Evolutionary conservation across 352 stramenopile species (phyloP), one percentile per base, ranked within the genome.

Genomic region (Phytophthora litchii): DNA sequence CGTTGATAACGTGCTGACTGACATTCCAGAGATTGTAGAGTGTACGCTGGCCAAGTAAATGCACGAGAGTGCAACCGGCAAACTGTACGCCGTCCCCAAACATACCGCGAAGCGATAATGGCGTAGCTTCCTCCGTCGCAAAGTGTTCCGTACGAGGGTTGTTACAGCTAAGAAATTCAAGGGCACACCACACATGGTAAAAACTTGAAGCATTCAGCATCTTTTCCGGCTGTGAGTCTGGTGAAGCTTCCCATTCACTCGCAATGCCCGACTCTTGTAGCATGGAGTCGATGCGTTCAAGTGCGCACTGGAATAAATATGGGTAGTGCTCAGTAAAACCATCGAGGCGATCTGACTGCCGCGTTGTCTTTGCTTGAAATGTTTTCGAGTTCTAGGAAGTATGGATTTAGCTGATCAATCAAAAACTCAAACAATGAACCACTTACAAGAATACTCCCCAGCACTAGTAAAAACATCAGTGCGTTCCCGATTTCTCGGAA

Each of bases 401-500:
- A 46, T 10, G 20, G 0, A 37, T 47, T 34, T 56, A n/a, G 20
- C 11, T 27, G 29, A 12, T 29, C n/a, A 40, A 23, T 8, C 3
- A 31, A 1, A 27, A 34, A 32, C 5, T 1, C 6, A 60, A 14
- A 36, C 6, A 7, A 25, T 2, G 16, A 4, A 62, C 17, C 9
- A 44, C 55, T 21, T 66, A 89, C 75, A 41, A 77, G 44, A 11
- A 65, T 53, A 37, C 68, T 38, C 36, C 63, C 72, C 3, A 91
- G 53, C 3, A 80, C 20, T n/a, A 78, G 23, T 2, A 96, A 35
- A 52, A 93, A 81, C 31, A 78, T 56, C 3, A 96, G 48, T 2
- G 77, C 71, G 40, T 96, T 96, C 8, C 88, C 88, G 40, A 95
- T 73, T 52, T 91, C 71, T 20, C 83, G 71, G 8, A 95, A 75